These are phyloP conservation scores for Telopea speciosissima DNA, from an alignment of 177 flowering plant species.

Conservation along the genomic window DNA sequence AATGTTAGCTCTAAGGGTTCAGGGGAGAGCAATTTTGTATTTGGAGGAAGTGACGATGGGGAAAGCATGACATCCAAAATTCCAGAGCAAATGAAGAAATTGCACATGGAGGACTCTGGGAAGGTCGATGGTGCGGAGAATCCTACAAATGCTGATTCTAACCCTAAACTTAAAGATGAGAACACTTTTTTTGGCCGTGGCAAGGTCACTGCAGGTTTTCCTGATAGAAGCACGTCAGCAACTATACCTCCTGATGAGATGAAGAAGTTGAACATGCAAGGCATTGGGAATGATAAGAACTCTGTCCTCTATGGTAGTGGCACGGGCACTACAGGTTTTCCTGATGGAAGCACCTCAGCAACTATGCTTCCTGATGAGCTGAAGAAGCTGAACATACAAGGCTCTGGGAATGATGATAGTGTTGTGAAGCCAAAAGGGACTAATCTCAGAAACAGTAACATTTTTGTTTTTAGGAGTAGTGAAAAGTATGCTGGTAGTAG, in stretches of 20 bases:
- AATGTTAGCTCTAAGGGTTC: background rate
- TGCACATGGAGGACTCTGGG: constrained; percentile 21
- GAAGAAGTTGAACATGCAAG: constrained; percentile 40
- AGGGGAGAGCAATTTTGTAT: constrained; percentile 3
- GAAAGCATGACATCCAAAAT: constrained; percentile 7
- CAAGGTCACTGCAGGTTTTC: constrained; percentile 10
- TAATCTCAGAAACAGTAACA: constrained; percentile 11
- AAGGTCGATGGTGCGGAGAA: background rate
- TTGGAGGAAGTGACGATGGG: constrained; percentile 13
- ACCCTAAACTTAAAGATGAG: background rate
- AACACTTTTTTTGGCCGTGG: constrained; percentile 5
- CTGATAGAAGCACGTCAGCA: constrained; percentile 16
- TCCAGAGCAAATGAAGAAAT: constrained; percentile 17
- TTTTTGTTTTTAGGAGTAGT: constrained; percentile 15
- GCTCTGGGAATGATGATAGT: constrained; percentile 5
- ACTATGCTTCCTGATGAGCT: constrained; percentile 32
- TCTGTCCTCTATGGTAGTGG: constrained; percentile 4
- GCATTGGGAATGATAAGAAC: background rate
- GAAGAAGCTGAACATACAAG: constrained; percentile 40
- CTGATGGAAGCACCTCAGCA: constrained; percentile 16
- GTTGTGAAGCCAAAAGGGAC: constrained; percentile 9
- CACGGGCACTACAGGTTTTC: constrained; percentile 10
- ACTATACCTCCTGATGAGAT: constrained; percentile 31
- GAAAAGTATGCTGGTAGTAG: constrained; percentile 13
- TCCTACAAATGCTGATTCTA: background rate